Percentiles rank a stretch among this genome's conserved stretches.
Conservation (phyloP, 2,329 filamentous ascomycete species). For the Setomelanomma holmii region DNA sequence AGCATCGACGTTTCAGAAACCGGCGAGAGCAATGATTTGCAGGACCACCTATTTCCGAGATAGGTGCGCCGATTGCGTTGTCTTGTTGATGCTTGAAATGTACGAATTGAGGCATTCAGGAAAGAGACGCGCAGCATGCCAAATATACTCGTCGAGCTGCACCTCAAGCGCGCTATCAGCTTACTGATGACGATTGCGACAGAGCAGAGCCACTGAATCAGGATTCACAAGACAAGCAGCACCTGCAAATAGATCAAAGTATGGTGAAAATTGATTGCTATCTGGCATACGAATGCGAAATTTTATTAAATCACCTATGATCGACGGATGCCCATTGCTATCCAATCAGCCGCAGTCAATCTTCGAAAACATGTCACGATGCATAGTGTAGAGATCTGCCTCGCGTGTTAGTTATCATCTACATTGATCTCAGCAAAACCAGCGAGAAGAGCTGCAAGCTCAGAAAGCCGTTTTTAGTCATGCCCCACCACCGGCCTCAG, state of each 20-base stretch:
- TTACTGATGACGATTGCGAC: constrained; percentile 1
- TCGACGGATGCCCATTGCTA: no score
- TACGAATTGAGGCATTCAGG: no score
- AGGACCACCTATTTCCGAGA: constrained; percentile 18
- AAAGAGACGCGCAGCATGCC: not conserved
- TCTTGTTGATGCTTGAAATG: not conserved
- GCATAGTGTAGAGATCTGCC: not conserved
- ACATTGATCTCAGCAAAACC: constrained; percentile 4
- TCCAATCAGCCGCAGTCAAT: no score
- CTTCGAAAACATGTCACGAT: no score
- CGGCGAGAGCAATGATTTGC: constrained; percentile 28
- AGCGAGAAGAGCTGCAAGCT: constrained; percentile 41
- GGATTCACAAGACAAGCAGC: not conserved
- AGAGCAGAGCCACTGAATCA: not conserved
- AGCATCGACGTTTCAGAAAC: constrained; percentile 36
- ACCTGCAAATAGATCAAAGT: not conserved
- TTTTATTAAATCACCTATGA: not conserved
- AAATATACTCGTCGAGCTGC: not conserved
- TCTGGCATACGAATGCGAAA: not conserved
- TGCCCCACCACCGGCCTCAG: constrained; percentile 66
- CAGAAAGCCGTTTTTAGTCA: constrained; percentile 76
- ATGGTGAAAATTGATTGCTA: not conserved
- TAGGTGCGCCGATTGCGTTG: not conserved
- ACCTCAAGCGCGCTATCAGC: not conserved
- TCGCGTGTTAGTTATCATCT: constrained; percentile 4